Percentiles rank a stretch among this genome's conserved stretches.
Conservation (phyloP, 352 stramenopile genomes). For the Phytophthora pluvialis region DNA sequence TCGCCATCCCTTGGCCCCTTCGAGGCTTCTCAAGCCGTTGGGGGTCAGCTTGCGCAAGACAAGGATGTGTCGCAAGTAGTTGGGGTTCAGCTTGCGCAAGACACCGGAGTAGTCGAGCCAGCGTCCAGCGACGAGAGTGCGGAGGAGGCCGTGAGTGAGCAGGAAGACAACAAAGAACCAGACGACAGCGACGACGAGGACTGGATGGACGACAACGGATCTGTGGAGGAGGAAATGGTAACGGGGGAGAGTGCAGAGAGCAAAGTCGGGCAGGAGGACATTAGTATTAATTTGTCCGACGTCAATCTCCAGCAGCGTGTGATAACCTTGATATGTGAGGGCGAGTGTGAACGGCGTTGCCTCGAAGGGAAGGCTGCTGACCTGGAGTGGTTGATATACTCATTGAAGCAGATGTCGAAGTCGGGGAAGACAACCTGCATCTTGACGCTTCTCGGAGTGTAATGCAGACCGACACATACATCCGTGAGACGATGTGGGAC, state of each 20-base stretch:
- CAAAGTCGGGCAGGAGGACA: not conserved
- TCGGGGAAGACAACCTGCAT: slow-evolving; percentile 5
- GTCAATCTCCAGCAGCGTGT: not conserved
- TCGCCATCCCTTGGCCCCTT: too few relatives aligned
- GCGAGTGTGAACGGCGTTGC: not conserved
- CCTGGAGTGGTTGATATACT: slow-evolving; percentile 5
- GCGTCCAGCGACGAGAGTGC: not conserved
- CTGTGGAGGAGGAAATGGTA: not conserved
- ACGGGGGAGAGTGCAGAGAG: slow-evolving; percentile 4
- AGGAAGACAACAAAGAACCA: not conserved
- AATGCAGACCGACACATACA: slow-evolving; percentile 2
- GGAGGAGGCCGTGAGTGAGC: not conserved
- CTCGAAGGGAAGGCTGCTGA: not conserved
- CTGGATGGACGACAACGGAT: not conserved
- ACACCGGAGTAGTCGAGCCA: not conserved
- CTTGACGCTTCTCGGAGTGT: slow-evolving; percentile 2
- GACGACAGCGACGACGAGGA: slow-evolving; percentile 13
- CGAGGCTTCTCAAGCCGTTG: too few relatives aligned
- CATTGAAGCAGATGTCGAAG: slow-evolving; percentile 2
- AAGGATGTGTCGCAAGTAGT: too few relatives aligned
- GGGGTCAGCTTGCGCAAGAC: not conserved
- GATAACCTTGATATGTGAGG: not conserved
- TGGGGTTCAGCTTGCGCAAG: not conserved
- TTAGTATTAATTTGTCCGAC: not conserved
- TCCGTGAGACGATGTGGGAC: not conserved